Percentiles rank a stretch among this genome's conserved stretches.
phyloP scores from a whole-genome alignment of 371 early-diverging fungal genomes.

The Parasitella parasitica region DNA sequence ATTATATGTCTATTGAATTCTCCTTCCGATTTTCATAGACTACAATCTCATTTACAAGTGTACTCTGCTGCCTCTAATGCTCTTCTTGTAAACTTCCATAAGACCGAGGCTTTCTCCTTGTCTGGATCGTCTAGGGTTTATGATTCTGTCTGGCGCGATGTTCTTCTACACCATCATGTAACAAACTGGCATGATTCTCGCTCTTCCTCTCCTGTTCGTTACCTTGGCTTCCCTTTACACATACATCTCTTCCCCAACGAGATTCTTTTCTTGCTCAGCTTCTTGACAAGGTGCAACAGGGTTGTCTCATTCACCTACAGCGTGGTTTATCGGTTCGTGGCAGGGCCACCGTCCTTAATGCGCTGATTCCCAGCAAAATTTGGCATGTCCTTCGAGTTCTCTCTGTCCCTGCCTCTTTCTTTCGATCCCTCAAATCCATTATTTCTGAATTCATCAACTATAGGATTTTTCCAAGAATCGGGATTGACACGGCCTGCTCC shows the following conservation, averaged over 20 bases:
- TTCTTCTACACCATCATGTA: neutral
- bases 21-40: neutral
- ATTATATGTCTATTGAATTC: slow-evolving; percentile 8
- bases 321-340: slow-evolving; percentile 15
- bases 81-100: neutral
- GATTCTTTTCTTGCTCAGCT: neutral
- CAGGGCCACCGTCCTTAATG: slow-evolving; percentile 15
- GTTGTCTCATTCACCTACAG: neutral
- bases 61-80: slow-evolving; percentile 11
- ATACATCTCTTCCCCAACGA: neutral
- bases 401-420: neutral
- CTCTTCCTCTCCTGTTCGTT: neutral
- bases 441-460: slow-evolving; percentile 4
- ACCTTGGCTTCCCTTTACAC: slow-evolving; percentile 18
- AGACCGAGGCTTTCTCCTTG: slow-evolving; percentile 9
- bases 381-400: slow-evolving; percentile 19
- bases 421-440: neutral
- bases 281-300: neutral
- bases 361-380: slow-evolving; percentile 7
- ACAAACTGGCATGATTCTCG: neutral
- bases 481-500: neutral
- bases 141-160: neutral
- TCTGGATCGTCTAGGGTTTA: neutral
- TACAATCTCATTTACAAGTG: neutral
- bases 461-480: slow-evolving; percentile 9